These are phyloP conservation scores for Phlebiopsis flavidoalba DNA, from an alignment of 768 basidiomycete genomes.

Conservation along the genomic window DNA sequence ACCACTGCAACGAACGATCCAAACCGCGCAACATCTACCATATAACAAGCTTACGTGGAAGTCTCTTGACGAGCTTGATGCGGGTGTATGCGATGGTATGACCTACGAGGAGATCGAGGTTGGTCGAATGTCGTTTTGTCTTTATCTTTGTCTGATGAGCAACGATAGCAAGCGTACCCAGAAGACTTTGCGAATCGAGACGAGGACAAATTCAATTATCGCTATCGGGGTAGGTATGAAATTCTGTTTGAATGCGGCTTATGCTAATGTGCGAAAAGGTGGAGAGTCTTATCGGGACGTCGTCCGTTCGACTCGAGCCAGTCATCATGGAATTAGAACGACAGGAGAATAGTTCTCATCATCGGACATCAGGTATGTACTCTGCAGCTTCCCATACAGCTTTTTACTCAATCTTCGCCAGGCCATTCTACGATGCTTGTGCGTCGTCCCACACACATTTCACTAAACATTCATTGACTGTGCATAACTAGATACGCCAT, in stretches of 20 bases:
- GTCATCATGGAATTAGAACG: slow-evolving; percentile 99
- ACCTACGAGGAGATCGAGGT: slow-evolving; percentile 99
- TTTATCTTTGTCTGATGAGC: neutral
- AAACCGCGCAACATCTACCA: slow-evolving; percentile 77
- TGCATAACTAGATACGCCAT: slow-evolving; percentile 74
- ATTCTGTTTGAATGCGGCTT: neutral
- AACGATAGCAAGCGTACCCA: slow-evolving; percentile 77
- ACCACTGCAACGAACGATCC: slow-evolving; percentile 83
- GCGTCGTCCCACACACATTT: slow-evolving; percentile 22
- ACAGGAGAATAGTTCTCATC: slow-evolving; percentile 94
- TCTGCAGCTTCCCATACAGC: too few relatives aligned
- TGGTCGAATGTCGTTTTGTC: slow-evolving; percentile 11
- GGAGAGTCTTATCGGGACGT: slow-evolving; percentile 99
- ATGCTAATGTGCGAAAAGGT: slow-evolving; percentile 24
- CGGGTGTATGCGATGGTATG: slow-evolving; percentile 99
- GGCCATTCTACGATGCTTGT: slow-evolving; percentile 80
- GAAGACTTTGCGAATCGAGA: slow-evolving; percentile 98
- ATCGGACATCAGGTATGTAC: slow-evolving; percentile 76
- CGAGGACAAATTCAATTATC: slow-evolving; percentile 99
- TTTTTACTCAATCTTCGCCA: slow-evolving; percentile 27
- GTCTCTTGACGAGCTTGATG: slow-evolving; percentile 95
- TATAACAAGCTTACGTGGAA: slow-evolving; percentile 98
- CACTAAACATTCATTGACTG: slow-evolving; percentile 1
- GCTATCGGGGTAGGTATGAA: slow-evolving; percentile 71
- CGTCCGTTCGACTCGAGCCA: slow-evolving; percentile 88